phyloP scores from a whole-genome alignment of 257 asterid species.

The Salvia hispanica region DNA sequence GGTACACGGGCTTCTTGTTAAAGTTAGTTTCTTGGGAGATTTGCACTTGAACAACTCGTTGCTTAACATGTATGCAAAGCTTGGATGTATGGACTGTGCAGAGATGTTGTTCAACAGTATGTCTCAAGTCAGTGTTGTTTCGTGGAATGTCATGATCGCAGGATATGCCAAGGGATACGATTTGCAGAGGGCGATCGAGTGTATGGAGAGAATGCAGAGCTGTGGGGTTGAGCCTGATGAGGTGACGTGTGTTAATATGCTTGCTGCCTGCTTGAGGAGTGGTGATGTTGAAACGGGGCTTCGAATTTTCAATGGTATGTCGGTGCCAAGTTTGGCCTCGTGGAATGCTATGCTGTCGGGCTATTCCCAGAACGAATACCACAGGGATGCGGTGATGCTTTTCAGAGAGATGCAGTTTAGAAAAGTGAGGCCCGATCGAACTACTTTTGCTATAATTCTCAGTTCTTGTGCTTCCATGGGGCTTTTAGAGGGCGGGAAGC shows the following conservation, averaged over 20 bases:
- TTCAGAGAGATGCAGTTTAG: conserved; percentile 69
- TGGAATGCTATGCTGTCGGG: conserved; percentile 79
- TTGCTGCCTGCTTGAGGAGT: conserved; percentile 61
- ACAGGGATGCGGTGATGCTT: conserved; percentile 51
- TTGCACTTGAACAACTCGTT: conserved; percentile 62
- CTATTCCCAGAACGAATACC: conserved; percentile 53
- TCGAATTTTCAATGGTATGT: conserved; percentile 51
- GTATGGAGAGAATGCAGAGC: conserved; percentile 52
- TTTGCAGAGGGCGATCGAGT: conserved; percentile 46
- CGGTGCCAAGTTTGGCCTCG: conserved; percentile 54
- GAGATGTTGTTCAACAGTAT: conserved; percentile 51
- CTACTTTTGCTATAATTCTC: conserved; percentile 61
- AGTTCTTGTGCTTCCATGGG: conserved; percentile 60
- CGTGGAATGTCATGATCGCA: conserved; percentile 81
- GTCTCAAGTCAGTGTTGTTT: conserved; percentile 57
- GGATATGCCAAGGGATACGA: conserved; percentile 56
- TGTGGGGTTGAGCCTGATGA: conserved; percentile 67
- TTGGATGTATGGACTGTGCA: conserved; percentile 61
- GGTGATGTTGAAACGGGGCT: conserved; percentile 61
- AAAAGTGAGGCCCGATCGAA: conserved; percentile 56
- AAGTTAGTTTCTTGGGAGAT: conserved; percentile 55
- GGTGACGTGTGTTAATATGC: conserved; percentile 57
- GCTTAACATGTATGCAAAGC: conserved; percentile 68
- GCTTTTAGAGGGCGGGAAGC: conserved; percentile 63
- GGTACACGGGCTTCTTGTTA: conserved; percentile 59